Evolutionary conservation across 345 rosid species (phyloP).

Genomic region (Litchi chinensis): DNA sequence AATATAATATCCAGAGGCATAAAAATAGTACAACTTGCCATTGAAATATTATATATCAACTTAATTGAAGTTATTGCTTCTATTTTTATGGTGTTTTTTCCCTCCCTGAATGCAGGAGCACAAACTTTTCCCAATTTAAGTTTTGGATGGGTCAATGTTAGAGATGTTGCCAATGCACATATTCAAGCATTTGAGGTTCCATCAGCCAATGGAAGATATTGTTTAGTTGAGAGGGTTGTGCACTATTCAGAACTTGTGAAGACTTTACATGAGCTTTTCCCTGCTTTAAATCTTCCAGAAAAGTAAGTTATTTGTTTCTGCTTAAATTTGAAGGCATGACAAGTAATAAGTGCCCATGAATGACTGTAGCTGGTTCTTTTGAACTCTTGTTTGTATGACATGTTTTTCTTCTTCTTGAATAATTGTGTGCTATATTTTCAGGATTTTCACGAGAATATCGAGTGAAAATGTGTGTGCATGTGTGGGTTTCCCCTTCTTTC

Average conservation of each 20-base stretch:
- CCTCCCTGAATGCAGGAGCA: constrained; percentile 50
- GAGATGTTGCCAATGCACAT: constrained; percentile 88
- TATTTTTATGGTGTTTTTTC: not conserved
- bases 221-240: constrained; percentile 76
- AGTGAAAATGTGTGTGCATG: too few relatives aligned
- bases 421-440: not conserved
- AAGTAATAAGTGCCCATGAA: not conserved
- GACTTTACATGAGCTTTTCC: constrained; percentile 59
- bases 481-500: too few relatives aligned
- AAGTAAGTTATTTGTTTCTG: constrained; percentile 46
- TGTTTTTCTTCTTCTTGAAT: not conserved
- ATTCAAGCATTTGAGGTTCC: constrained; percentile 86
- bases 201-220: constrained; percentile 78
- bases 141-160: constrained; percentile 87
- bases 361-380: not conserved
- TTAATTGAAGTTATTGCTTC: not conserved
- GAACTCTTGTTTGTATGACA: not conserved
- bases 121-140: constrained; percentile 66
- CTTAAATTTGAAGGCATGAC: not conserved
- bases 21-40: not conserved
- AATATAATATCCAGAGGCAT: not conserved
- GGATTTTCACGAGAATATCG: too few relatives aligned
- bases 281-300: constrained; percentile 66
- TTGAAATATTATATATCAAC: not conserved
- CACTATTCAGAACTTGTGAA: constrained; percentile 80